A percentile compares a stretch with the other conserved stretches of the same genome.
These are phyloP conservation scores for Colletotrichum shisoi DNA, from an alignment of 2,329 filamentous ascomycete species.

Conservation along the genomic window DNA sequence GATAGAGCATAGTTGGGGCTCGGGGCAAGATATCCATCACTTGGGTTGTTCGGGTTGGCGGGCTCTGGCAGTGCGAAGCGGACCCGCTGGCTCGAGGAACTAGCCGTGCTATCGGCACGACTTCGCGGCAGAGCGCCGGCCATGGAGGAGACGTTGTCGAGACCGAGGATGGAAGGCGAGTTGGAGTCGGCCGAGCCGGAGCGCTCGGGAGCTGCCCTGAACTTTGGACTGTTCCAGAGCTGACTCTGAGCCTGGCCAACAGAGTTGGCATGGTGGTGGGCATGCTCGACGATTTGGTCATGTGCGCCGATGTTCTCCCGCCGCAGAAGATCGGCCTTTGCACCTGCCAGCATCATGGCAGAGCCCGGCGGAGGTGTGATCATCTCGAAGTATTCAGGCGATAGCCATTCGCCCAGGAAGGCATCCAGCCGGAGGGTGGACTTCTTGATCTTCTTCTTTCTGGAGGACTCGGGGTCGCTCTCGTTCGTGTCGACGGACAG, in stretches of 20 bases:
- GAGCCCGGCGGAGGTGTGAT: conserved; percentile 90
- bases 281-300: conserved; percentile 30
- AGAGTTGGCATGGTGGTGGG: conserved; percentile 38
- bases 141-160: conserved; percentile 47
- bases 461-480: conserved; percentile 22
- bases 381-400: conserved; percentile 89
- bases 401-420: conserved; percentile 94
- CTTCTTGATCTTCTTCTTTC: conserved; percentile 55
- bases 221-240: conserved; percentile 50
- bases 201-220: conserved; percentile 35
- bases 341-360: conserved; percentile 83
- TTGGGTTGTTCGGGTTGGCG: conserved; percentile 43
- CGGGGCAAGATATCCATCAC: conserved; percentile 73
- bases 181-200: conserved; percentile 39
- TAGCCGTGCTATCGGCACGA: conserved; percentile 41
- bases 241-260: conserved; percentile 41
- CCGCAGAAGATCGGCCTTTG: conserved; percentile 85
- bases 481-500: conserved; percentile 36
- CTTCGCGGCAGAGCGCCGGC: conserved; percentile 48
- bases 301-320: conserved; percentile 72
- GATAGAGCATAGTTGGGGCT: conserved; percentile 85
- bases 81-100: conserved; percentile 40
- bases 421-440: conserved; percentile 82
- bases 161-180: conserved; percentile 32
- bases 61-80: conserved; percentile 30